Evolutionary conservation across 176 grass and related monocot genomes (phyloP), one percentile per base, ranked within the genome.

Genomic region (Carex scoparia): DNA sequence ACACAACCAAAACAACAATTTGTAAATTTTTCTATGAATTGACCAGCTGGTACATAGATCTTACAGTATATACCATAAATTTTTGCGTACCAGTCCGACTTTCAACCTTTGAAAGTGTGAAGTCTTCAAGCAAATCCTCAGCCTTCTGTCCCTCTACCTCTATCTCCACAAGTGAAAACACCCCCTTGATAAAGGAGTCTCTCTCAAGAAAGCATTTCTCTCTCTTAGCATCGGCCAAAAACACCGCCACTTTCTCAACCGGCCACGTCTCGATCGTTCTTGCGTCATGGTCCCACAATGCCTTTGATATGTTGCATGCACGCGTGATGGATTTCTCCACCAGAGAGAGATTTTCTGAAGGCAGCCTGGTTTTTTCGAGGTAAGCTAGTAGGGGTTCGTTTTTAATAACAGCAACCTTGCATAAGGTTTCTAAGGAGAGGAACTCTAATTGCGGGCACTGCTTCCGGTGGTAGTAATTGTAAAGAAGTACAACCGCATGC

Each of bases 381-480:
- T 82, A 13, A 28, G 60, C 69, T 28, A 88, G 65, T 13, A 81
- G 74, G 7, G 13, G 0, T 35, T 15, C 13, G 19, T 83, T 69
- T 37, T 27, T 1, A 33, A 10, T 32, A 49, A 18, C 28, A 54
- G 59, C 81, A 42, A 14, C 46, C 48, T 76, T 56, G 81, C 72
- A 87, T n/a, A 92, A 91, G 28, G 77, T 77, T 31, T 83, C 77
- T 33, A 79, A 40, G 63, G 61, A 61, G 12, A 81, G 83, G 64
- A 91, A 89, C 15, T 64, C 83, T 33, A 92, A 84, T 12, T 87
- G 60, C 2, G 81, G 92, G 42, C 77, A 91, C 61, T 91, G 87
- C 49, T 90, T 97, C 13, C 90, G 65, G 54, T 97, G 87, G 84
- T 92, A 94, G 81, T 92, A 97, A 30, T 97, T 97, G 42, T 91